Percentiles rank a stretch among this genome's conserved stretches.
Conservation (phyloP, 495 filamentous ascomycete genomes). For the Xylaria castorea region DNA sequence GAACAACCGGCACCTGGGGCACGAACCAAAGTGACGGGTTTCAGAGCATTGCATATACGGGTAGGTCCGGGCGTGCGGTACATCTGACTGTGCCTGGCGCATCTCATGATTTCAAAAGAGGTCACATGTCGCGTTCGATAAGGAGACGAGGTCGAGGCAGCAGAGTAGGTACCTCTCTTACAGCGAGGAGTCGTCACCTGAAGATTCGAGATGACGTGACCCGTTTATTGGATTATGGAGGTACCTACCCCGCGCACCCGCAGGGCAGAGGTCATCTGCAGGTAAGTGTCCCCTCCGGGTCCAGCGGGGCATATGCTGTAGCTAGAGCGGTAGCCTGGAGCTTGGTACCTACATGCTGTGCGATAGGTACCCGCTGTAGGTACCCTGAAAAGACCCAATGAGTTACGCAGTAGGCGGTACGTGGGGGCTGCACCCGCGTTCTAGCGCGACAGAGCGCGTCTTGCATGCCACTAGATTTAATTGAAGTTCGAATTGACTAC, state of each 20-base stretch:
- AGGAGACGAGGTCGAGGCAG: neutral
- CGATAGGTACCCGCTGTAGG: constrained; percentile 8
- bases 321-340: constrained; percentile 1
- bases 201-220: constrained; percentile 21
- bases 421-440: neutral
- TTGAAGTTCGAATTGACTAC: neutral
- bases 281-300: neutral
- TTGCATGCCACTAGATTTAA: neutral
- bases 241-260: constrained; percentile 14
- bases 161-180: neutral
- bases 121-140: constrained; percentile 19
- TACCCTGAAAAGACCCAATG: constrained; percentile 2
- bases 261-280: constrained; percentile 1
- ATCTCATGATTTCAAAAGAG: constrained; percentile 18
- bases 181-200: constrained; percentile 9
- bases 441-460: neutral
- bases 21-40: neutral
- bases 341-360: neutral
- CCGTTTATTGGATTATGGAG: neutral
- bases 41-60: neutral
- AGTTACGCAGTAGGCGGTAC: neutral
- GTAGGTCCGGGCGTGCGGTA: neutral
- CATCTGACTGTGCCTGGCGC: constrained; percentile 3
- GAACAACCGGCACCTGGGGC: neutral
- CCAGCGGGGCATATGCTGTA: constrained; percentile 11